Evolutionary conservation across 441 rosid genomes (phyloP).

Genomic region (Mallotus repandus): DNA sequence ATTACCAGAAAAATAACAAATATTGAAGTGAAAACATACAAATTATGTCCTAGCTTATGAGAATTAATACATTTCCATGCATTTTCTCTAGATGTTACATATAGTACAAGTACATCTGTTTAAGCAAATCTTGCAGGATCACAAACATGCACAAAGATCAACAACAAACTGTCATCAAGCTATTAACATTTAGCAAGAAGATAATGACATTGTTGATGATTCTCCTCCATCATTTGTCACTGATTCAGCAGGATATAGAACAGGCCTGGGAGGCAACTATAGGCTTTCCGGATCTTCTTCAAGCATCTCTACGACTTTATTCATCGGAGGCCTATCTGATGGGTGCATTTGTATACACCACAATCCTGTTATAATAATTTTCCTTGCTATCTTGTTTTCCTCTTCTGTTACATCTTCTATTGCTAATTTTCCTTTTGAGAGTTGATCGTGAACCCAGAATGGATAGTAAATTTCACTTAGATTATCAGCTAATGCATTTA

Average conservation of each 20-base stretch:
- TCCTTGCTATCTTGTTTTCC: slow-evolving; percentile 1
- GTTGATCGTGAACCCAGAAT: slow-evolving; percentile 15
- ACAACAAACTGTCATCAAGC: no score
- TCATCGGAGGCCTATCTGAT: slow-evolving; percentile 23
- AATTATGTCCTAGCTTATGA: no score
- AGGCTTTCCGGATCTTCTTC: slow-evolving; percentile 18
- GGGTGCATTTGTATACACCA: slow-evolving; percentile 33
- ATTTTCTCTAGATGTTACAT: no score
- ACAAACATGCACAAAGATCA: no score
- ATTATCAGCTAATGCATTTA: slow-evolving; percentile 4
- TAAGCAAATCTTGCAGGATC: no score
- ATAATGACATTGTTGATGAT: no score
- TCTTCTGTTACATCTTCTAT: slow-evolving; percentile 6
- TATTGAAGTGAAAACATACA: no score
- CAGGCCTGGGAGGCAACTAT: slow-evolving; percentile 23
- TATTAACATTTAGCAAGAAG: no score
- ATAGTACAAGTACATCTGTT: no score
- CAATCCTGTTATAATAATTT: slow-evolving; percentile 20
- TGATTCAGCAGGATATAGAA: background rate
- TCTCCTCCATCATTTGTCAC: background rate
- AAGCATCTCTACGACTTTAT: slow-evolving; percentile 27
- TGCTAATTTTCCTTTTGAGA: background rate
- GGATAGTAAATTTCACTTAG: slow-evolving; percentile 28
- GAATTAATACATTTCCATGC: no score
- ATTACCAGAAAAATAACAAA: no score